phyloP scores from a whole-genome alignment of 805 yeast genomes.

The Starmera dryadoides region DNA sequence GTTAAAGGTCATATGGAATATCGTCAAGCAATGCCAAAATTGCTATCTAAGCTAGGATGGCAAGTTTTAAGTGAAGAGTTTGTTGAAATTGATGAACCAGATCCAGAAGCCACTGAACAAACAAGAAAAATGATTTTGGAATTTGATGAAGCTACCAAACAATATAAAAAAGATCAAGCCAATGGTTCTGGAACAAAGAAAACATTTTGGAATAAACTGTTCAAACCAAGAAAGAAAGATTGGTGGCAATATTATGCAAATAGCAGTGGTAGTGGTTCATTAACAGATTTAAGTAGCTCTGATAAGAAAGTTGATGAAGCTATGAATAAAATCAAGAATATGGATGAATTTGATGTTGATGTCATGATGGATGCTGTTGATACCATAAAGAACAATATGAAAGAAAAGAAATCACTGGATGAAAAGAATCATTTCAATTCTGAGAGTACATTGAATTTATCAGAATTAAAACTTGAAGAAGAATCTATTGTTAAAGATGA shows the following conservation, averaged over 20 bases:
- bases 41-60: conserved; percentile 64
- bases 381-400: conserved; percentile 2
- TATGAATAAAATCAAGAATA: conserved; percentile 9
- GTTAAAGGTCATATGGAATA: conserved; percentile 98
- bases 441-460: not conserved
- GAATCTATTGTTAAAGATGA: conserved; percentile 11
- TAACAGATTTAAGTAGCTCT: not conserved
- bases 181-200: conserved; percentile 25
- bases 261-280: not conserved
- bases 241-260: conserved; percentile 39
- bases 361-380: conserved; percentile 33
- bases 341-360: conserved; percentile 33
- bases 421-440: not conserved
- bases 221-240: conserved; percentile 45
- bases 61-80: conserved; percentile 85
- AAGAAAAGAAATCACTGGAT: not conserved
- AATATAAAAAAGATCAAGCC: conserved; percentile 39
- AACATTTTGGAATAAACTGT: conserved; percentile 35
- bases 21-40: conserved; percentile 85
- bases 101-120: conserved; percentile 77
- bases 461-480: not conserved
- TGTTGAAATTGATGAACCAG: conserved; percentile 93
- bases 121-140: conserved; percentile 78
- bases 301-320: conserved; percentile 13
- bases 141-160: conserved; percentile 76